These are phyloP conservation scores for Oehlia diaphana DNA, from an alignment of 192 early-diverging fungal genomes.

Conservation along the genomic window DNA sequence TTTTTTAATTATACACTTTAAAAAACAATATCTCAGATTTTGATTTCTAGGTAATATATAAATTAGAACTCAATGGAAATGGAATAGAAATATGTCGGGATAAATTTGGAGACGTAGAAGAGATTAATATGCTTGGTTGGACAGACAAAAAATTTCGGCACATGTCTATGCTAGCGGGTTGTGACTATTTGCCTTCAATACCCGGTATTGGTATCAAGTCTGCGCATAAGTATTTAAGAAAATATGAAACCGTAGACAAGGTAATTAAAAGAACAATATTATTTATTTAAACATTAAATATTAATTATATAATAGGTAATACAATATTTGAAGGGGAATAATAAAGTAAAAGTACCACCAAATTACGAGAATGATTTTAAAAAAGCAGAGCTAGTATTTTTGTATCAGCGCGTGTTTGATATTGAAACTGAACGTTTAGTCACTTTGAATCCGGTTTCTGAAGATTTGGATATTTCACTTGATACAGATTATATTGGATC, in stretches of 20 bases:
- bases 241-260: slow-evolving; percentile 45
- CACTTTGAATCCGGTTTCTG: slow-evolving; percentile 57
- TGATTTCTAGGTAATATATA: slow-evolving; percentile 65
- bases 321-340: slow-evolving; percentile 29
- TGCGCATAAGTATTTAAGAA: slow-evolving; percentile 59
- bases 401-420: slow-evolving; percentile 89
- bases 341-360: slow-evolving; percentile 49
- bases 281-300: background rate
- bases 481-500: slow-evolving; percentile 62
- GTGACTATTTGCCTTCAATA: slow-evolving; percentile 88
- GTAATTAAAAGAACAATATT: slow-evolving; percentile 30
- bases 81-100: slow-evolving; percentile 62
- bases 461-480: slow-evolving; percentile 35
- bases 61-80: slow-evolving; percentile 74
- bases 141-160: slow-evolving; percentile 64
- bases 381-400: slow-evolving; percentile 84
- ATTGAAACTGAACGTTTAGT: slow-evolving; percentile 51
- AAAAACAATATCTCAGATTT: background rate
- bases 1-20: background rate
- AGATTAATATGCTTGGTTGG: slow-evolving; percentile 62
- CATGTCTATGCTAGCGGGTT: slow-evolving; percentile 97
- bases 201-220: slow-evolving; percentile 86
- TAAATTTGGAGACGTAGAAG: slow-evolving; percentile 49
- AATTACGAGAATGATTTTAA: slow-evolving; percentile 72
- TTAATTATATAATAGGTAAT: slow-evolving; percentile 27